Conservation (phyloP, 73 alveolate genomes). For the Strombidium stylifer region DNA sequence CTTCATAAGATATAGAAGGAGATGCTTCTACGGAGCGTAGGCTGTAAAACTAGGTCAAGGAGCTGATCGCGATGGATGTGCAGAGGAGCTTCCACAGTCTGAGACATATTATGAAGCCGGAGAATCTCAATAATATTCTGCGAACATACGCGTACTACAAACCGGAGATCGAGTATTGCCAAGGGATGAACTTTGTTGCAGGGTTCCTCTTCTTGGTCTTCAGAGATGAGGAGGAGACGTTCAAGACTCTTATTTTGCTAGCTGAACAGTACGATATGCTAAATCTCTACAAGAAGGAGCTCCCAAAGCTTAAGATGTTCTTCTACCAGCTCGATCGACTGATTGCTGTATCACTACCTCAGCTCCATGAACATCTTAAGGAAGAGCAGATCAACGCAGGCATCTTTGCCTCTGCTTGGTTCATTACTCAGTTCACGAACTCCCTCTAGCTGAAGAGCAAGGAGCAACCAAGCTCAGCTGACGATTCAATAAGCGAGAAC, state of each 20-base stretch:
- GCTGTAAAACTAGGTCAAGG: no score
- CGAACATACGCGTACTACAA: slow-evolving; percentile 79
- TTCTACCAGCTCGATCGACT: slow-evolving; percentile 89
- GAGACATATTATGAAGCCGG: slow-evolving; percentile 18
- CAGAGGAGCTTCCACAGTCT: slow-evolving; percentile 52
- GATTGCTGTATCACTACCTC: slow-evolving; percentile 73
- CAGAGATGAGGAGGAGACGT: slow-evolving; percentile 80
- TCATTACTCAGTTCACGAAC: slow-evolving; percentile 80
- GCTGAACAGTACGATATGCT: slow-evolving; percentile 57
- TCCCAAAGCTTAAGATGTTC: slow-evolving; percentile 77
- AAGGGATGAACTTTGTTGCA: slow-evolving; percentile 95
- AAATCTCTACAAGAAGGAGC: slow-evolving; percentile 63
- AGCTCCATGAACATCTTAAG: slow-evolving; percentile 67
- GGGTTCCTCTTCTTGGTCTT: slow-evolving; percentile 78
- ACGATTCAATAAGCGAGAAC: slow-evolving; percentile 2
- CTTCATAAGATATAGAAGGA: no score
- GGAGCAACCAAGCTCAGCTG: slow-evolving; percentile 8
- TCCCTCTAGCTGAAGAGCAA: no score
- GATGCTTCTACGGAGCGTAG: slow-evolving; percentile 18
- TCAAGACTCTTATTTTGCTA: slow-evolving; percentile 60
- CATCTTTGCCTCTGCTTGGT: slow-evolving; percentile 84
- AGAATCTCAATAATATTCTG: slow-evolving; percentile 64
- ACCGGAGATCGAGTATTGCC: slow-evolving; percentile 91
- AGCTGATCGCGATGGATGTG: slow-evolving; percentile 66
- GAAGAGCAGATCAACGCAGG: slow-evolving; percentile 52